Conservation (phyloP, 164 flowering plant genomes). For the Pachysandra terminalis region DNA sequence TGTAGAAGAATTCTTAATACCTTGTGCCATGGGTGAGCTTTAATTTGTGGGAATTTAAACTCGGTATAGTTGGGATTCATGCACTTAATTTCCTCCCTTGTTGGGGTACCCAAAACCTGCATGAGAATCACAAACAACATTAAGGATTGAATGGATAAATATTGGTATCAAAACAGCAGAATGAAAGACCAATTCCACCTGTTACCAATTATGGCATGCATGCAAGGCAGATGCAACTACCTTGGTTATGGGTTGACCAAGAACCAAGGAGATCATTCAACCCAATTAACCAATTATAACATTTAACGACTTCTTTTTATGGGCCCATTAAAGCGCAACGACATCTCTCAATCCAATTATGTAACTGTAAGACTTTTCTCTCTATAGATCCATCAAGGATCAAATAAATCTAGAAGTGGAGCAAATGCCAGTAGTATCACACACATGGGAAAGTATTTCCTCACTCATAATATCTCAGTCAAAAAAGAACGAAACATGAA, state of each 20-base stretch:
- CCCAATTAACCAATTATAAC: neutral
- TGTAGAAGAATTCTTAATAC: constrained; percentile 21
- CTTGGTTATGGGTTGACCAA: neutral
- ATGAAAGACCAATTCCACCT: too few species aligned
- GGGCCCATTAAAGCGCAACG: neutral
- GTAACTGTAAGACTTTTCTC: too few species aligned
- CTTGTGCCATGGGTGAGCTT: constrained; percentile 76
- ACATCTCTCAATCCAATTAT: too few species aligned
- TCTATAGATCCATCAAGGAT: too few species aligned
- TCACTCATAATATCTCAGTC: too few species aligned
- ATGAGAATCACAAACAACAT: neutral
- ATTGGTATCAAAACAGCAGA: neutral
- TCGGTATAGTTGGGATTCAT: constrained; percentile 65
- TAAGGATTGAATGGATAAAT: neutral
- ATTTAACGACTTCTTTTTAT: too few species aligned
- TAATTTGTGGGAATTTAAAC: constrained; percentile 51
- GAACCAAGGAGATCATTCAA: neutral
- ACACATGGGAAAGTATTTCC: too few species aligned
- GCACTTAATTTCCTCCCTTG: constrained; percentile 66
- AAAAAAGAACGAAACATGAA: neutral
- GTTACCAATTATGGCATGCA: neutral
- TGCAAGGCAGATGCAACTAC: neutral
- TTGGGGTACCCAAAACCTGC: constrained; percentile 66
- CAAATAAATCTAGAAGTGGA: too few species aligned
- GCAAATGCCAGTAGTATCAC: too few species aligned